Base-by-base conservation (phyloP, 768 basidiomycete species). In the Calvatia gigantea region DNA sequence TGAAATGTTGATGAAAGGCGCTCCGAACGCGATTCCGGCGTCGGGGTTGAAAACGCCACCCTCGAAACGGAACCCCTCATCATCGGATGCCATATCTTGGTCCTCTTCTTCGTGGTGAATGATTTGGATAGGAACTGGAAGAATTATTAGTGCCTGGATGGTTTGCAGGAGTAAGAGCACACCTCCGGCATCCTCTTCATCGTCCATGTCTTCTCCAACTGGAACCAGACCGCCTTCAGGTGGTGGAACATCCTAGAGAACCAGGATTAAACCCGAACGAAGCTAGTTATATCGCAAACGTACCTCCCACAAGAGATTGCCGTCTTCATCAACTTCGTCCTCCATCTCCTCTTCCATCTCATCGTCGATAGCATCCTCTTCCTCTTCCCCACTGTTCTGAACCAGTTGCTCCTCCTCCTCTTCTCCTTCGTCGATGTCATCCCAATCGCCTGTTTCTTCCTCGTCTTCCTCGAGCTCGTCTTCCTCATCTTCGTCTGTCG, bases 361-460 rank as follows among this genome's bases (percentile, higher is more conserved):
- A 58, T 77, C 71, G 74, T 82, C 61, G 77, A 81, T 79, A 17
- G 73, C 72, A 58, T 77, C 81, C 14, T 76, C 82, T 27, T 78
- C 78, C 27, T 84, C 82, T 1, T 74, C 76, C 23, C 77, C 75
- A 17, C 77, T 73, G 54, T 74, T 74, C 57, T 79, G 78, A 25
- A 79, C 77, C 17, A 84, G 58, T 47, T 85, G 88, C 38, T 85
- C 86, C 31, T 86, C 83, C 41, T 86, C 86, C 33, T 85, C 83
- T 42, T 87, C 85, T 0, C 85, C 86, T 28, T 85, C 81, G 49
- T 79, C 83, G 29, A 68, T 79, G 54, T 83, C 84, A 47, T 75
- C 83, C 17, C 79, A 80, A 37, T 79, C 82, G 33, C 38, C 54
- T 6, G 75, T 74, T 28, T 76, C 79, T n/a, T 83, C 54, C 15